Percentiles rank a stretch among this genome's conserved stretches.
Conservation (phyloP, 169 alveolate species). For the Cryptosporidium xiaoi region DNA sequence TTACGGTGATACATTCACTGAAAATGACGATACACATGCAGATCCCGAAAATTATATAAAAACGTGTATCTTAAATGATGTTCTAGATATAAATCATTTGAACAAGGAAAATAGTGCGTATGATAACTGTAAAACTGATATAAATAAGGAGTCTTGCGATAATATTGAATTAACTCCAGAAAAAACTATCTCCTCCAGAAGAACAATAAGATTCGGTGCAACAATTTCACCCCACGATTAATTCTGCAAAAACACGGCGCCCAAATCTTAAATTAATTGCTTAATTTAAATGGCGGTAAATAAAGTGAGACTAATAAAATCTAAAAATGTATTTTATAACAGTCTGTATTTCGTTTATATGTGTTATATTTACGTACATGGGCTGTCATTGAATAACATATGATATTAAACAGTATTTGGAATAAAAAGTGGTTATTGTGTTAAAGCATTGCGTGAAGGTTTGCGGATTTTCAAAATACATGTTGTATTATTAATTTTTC, state of each 20-base stretch:
- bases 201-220: conserved; percentile 41
- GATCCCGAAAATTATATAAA: conserved; percentile 3
- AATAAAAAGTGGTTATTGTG: too few species aligned
- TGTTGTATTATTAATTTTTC: neutral
- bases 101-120: neutral
- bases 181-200: conserved; percentile 20
- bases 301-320: neutral
- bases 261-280: neutral
- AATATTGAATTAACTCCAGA: conserved; percentile 23
- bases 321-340: neutral
- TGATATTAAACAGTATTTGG: too few species aligned
- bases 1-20: too few species aligned
- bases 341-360: neutral
- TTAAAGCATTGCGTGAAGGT: too few species aligned
- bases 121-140: neutral
- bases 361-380: too few species aligned
- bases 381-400: too few species aligned
- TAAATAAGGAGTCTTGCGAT: neutral
- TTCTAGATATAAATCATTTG: conserved; percentile 1
- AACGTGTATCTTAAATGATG: conserved; percentile 36
- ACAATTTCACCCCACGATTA: conserved; percentile 37
- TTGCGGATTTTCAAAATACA: neutral
- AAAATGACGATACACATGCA: neutral
- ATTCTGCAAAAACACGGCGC: too few species aligned
- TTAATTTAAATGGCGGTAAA: neutral